Base-by-base conservation (phyloP, 106 monocot genomes). In the Acorus gramineus region DNA sequence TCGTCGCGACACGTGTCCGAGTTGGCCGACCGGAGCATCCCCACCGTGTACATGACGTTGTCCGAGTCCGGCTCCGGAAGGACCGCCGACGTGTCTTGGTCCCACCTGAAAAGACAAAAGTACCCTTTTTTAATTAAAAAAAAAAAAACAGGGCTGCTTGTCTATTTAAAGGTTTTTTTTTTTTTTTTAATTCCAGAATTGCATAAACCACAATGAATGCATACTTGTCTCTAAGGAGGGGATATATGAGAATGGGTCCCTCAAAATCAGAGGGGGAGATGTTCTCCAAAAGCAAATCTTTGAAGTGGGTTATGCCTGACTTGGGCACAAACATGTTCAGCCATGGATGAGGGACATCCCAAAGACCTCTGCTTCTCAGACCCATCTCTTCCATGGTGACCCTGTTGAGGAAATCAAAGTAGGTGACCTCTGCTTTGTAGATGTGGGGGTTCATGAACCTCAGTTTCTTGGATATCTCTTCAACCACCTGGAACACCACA, bases 331-430 rank as follows among this genome's bases (percentile, higher is more conserved):
- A 84, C 72, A 92, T 65, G 69, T 87, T 92, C 7, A 92, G 67
- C 92, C 92, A 92, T 58, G 92, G 92, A 55, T 92, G 92, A n/a
- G 92, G 79, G 8, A 87, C 84, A 60, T 87, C 92, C 92, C 92
- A 92, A 14, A 87, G 64, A 4, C 80, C 84, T 44, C 60, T 77
- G 46, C 53, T 64, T 61, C 81, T 77, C 53, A 87, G 61, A 50
- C 42, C 78, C 61, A 72, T 47, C 75, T 92, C 92, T 67, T 87
- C 92, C 72, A 54, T 56, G 46, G 79, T 71, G 44, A 92, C 92
- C 62, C 92, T 79, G 51, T 87, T 78, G 11, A 92, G 81, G 69
- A 92, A 92, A 66, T 92, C 87, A 61, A 72, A 84, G 69, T 84
- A 92, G 54, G 87, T 82, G 2, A 87, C 79, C 59, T 92, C 86